Evolutionary conservation across 208 protist species (phyloP), one percentile per base, ranked within the genome.

Genomic region (Borovskyia barvae): DNA sequence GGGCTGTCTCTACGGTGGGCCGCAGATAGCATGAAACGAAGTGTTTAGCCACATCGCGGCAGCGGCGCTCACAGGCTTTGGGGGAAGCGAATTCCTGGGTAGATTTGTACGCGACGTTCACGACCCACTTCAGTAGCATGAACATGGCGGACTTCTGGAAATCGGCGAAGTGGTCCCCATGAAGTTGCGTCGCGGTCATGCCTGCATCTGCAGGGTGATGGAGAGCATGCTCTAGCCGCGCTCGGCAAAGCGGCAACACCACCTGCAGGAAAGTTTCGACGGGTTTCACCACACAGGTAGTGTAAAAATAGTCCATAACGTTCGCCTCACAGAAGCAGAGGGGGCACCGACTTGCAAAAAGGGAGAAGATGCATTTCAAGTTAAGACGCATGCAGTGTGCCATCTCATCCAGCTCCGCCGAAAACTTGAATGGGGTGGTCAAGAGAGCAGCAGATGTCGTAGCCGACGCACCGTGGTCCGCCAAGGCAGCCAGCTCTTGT

Each of bases 301-400:
- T 26, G 48, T 61, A 90, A 35, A 95, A 72, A 33, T 56, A 56
- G 53, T 80, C 66, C 43, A 92, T 74, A 12, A 53, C 63, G 2
- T 46, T 35, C 62, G 54, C 56, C n/a, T 89, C 69, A 59, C 85
- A 92, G 40, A 90, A 67, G 66, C 70, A 82, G 17, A 35, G 68
- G 42, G 88, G 88, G 75, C 73, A 91, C 32, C 85, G 77, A 6
- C 36, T 58, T 1, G 52, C 41, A 19, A 72, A 69, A 29, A 92
- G 72, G 7, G 72, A 79, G 33, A 75, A 68, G 45, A 91, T 50
- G 58, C 82, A 90, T 70, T 95, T 95, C 17, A 83, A 42, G n/a
- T 61, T 53, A 28, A 92, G 51, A 26, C 85, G 85, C 52, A 92
- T 65, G 65, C 85, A 90, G 51, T 92, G 80, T 6, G 73, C 68